Conservation (phyloP, 106 monocot species). For the Xerophyta viscosa region DNA sequence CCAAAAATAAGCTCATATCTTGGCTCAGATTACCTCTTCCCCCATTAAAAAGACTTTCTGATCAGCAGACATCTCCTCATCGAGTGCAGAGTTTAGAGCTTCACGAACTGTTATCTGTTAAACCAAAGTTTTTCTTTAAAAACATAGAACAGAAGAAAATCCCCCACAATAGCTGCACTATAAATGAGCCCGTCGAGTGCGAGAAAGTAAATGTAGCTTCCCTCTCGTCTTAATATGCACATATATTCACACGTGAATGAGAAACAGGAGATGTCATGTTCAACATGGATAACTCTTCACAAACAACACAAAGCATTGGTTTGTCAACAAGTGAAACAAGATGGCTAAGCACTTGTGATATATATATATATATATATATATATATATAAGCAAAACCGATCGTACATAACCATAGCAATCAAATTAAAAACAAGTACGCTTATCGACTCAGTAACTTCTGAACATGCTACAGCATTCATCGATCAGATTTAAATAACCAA, state of each 20-base stretch:
- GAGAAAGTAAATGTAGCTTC: not conserved
- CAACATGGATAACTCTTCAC: not conserved
- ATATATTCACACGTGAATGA: not conserved
- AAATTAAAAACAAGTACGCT: too few species aligned
- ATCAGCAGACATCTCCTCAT: constrained; percentile 99
- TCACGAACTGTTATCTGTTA: constrained; percentile 85
- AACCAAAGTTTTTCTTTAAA: not conserved
- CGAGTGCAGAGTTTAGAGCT: constrained; percentile 89
- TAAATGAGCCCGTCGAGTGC: not conserved
- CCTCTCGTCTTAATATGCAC: not conserved
- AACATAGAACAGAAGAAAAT: not conserved
- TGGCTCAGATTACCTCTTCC: constrained; percentile 59
- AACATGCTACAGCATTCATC: not conserved
- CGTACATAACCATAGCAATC: too few species aligned
- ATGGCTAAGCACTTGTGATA: too few species aligned
- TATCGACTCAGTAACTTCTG: not conserved
- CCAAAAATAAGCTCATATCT: not conserved
- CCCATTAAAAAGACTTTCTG: constrained; percentile 92
- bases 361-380: too few species aligned
- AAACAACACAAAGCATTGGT: too few species aligned
- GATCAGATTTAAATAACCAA: not conserved
- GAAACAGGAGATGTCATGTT: not conserved
- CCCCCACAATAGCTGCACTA: not conserved
- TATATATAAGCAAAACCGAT: too few species aligned
- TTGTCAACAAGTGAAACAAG: too few species aligned